Conservation (phyloP, 2,329 filamentous ascomycete species). For the Fusarium camptoceras region DNA sequence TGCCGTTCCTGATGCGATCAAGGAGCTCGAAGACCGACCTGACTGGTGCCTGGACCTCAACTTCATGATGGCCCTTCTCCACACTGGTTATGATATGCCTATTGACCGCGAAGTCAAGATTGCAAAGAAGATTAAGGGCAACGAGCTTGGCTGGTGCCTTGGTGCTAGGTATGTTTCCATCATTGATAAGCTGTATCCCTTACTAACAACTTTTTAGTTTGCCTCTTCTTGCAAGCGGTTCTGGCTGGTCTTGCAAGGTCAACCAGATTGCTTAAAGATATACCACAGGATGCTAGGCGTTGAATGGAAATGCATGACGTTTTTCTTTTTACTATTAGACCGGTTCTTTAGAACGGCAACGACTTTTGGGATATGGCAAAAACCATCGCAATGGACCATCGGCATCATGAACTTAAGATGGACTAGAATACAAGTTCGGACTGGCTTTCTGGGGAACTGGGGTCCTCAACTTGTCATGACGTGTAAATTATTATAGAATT, state of each 20-base stretch:
- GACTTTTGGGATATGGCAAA: constrained; percentile 44
- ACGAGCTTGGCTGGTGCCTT: constrained; percentile 97
- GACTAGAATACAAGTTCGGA: constrained; percentile 28
- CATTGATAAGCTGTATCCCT: background rate
- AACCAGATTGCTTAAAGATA: constrained; percentile 73
- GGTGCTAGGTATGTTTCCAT: constrained; percentile 82
- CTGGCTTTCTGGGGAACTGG: constrained; percentile 37
- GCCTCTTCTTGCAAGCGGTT: constrained; percentile 82
- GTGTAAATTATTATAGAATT: constrained; percentile 47
- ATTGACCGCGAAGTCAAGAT: constrained; percentile 96
- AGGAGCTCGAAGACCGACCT: constrained; percentile 83
- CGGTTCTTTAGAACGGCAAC: constrained; percentile 35
- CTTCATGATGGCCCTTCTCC: constrained; percentile 93
- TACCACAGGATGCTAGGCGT: constrained; percentile 39
- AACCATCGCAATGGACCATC: constrained; percentile 27
- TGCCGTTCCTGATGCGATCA: constrained; percentile 79
- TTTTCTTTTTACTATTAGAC: constrained; percentile 39
- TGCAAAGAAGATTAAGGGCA: constrained; percentile 97
- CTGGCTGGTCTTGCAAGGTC: constrained; percentile 91
- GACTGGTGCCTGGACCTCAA: constrained; percentile 96
- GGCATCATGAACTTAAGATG: constrained; percentile 36
- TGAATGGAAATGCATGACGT: constrained; percentile 39
- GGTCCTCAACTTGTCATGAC: constrained; percentile 37
- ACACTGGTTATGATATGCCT: constrained; percentile 98
- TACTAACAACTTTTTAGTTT: constrained; percentile 66